Evolutionary conservation across 2,329 filamentous ascomycete genomes (phyloP), one percentile per base, ranked within the genome.

Genomic region (Hypoxylon sp.): DNA sequence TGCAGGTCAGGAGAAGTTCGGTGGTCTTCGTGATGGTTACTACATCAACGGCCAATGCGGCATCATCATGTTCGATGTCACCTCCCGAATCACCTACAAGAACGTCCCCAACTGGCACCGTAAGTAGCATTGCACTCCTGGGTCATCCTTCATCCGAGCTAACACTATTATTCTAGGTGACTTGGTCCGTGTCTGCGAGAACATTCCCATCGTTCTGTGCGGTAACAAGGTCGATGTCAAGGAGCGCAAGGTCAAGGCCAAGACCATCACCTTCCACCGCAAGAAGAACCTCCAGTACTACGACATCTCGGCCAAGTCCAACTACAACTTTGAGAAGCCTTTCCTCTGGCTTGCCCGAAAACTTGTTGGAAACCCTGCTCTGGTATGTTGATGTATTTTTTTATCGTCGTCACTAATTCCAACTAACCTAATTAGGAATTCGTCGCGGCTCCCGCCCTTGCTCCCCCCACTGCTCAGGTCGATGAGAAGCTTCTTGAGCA

Each of bases 241-340:
- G 92, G 96, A 99, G 90, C 94, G 96, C 84, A 99, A 99, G 88
- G 96, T 99, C 82, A 99, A 99, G 91, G 96, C 96, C 81, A 99
- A 99, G 93, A 97, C 95, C 82, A 99, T 99, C 85, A 99, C 96
- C 75, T 99, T 99, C 93, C 96, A 99, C 90, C 94, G 96, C 86
- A 99, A 99, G 93, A 99, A 99, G 92, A 99, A 98, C 86, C 91
- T 99, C 58, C 96, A 99, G 86, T 99, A 98, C 90, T 99, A 99
- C 89, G 96, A 98, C 78, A 98, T 98, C 83, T 98, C 94, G 46
- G 96, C 96, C 85, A 99, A 98, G 89, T 98, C 94, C 81, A 98
- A 98, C 90, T 98, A 99, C 88, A 98, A 98, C 91, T 98, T 98
- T 84, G 95, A 98, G 91, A 99, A 98, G 91, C 95, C 95, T 72